phyloP scores from a whole-genome alignment of 129 eudicot genomes.

The Rutidosis leptorrhynchoides region DNA sequence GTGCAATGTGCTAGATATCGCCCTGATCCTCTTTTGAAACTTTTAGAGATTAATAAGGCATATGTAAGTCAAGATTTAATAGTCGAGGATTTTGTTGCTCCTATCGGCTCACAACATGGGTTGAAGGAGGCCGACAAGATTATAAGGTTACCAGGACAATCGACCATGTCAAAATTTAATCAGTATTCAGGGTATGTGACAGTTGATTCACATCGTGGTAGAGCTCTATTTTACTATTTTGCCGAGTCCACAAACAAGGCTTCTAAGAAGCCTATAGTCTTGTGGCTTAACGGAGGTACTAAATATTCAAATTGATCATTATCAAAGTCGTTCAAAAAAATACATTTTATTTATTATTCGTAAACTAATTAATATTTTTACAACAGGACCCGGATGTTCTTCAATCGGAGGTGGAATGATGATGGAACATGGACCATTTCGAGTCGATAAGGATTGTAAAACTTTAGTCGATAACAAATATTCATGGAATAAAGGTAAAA shows the following conservation, averaged over 20 bases:
- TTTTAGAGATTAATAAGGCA: conserved; percentile 13
- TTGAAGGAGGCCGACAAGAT: conserved; percentile 49
- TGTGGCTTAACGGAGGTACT: conserved; percentile 97
- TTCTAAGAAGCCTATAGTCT: conserved; percentile 56
- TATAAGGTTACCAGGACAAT: conserved; percentile 50
- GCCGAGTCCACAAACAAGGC: conserved; percentile 29
- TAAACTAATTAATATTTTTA: neutral
- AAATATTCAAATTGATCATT: neutral
- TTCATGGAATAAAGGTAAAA: conserved; percentile 70
- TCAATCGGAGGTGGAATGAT: conserved; percentile 82
- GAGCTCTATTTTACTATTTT: conserved; percentile 55
- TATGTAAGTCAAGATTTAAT: conserved; percentile 8
- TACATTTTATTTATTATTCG: neutral
- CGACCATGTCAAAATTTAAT: conserved; percentile 34
- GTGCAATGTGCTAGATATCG: conserved; percentile 38
- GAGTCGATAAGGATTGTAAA: conserved; percentile 53
- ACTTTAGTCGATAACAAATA: conserved; percentile 47
- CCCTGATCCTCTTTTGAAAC: conserved; percentile 23
- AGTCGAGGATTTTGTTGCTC: conserved; percentile 19
- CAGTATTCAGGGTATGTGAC: conserved; percentile 65
- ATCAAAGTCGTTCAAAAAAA: too few species aligned
- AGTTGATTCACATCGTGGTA: conserved; percentile 41
- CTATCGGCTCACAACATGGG: conserved; percentile 35
- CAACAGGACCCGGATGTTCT: conserved; percentile 89
- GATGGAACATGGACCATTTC: conserved; percentile 81